Base-by-base conservation (phyloP, 345 rosid genomes). In the Salix koriyanagi region DNA sequence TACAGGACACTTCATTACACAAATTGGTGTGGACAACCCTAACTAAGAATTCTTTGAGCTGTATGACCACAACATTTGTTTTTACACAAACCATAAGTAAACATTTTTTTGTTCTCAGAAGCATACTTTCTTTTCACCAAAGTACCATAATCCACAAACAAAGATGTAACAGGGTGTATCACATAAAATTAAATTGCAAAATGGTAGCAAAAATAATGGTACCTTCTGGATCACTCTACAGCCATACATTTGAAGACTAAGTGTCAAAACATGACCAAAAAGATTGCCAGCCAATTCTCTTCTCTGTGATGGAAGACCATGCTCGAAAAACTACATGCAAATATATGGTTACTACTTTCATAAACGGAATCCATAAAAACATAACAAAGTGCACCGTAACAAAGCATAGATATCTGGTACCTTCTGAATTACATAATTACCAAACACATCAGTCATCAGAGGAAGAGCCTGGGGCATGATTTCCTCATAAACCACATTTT, bases 141-240 rank as follows among this genome's bases (percentile, higher is more conserved):
- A n/a, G 32, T 48, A 61, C 32, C 44, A 60, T 62, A 58, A 58
- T 41, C 21, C 32, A 42, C 25, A 44, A 7, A 30, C 23, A 25
- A 70, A 70, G 74, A 12, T 50, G 37, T 70, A 21, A 3, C 21
- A n/a, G 50, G 64, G 64, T 23, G 64, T 58, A 23, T 58, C 64
- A 58, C 4, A 5, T 10, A n/a, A 23, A 28, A 58, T 58, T 10
- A n/a, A 23, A 58, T 58, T 58, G 64, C 64, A 58, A 23, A 7
- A 58, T 58, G 64, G 13, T 23, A 58, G 26, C 25, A 23, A 58
- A 58, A n/a, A 28, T 58, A 64, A 66, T 65, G 64, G 66, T 80
- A 94, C 98, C 97, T 92, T 94, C 76, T 94, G 98, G 81, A 94
- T 92, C 66, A 94, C 98, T 81, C 98, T 94, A 65, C 98, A 94